Percentiles rank a stretch among this genome's conserved stretches.
phyloP scores from a whole-genome alignment of 768 basidiomycete species.

The Leccinum barrowsii region DNA sequence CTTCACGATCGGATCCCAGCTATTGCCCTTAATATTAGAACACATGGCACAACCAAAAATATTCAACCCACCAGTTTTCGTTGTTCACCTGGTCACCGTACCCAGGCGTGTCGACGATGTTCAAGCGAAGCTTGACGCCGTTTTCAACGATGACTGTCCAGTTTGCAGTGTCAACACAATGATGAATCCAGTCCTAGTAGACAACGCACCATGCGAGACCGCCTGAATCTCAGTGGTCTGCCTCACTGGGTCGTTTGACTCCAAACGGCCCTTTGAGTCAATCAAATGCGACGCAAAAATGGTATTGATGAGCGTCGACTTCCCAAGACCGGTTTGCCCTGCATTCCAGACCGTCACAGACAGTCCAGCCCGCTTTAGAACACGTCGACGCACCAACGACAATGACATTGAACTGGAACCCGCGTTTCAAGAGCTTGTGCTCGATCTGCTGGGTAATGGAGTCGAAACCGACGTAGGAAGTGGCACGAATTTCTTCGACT shows the following conservation, averaged over 20 bases:
- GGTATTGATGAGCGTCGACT: conserved; percentile 98
- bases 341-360: not conserved
- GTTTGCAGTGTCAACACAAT: conserved; percentile 8
- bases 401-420: conserved; percentile 99
- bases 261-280: conserved; percentile 92
- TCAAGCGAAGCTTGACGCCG: conserved; percentile 88
- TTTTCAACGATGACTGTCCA: conserved; percentile 89
- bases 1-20: conserved; percentile 99
- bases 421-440: conserved; percentile 97
- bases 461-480: conserved; percentile 97
- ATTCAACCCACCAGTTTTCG: conserved; percentile 78
- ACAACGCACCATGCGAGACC: conserved; percentile 79
- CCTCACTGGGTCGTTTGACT: conserved; percentile 83
- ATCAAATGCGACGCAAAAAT: conserved; percentile 98
- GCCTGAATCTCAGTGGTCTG: conserved; percentile 98
- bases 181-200: not conserved
- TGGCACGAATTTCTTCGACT: conserved; percentile 80
- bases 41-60: not conserved
- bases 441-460: conserved; percentile 97
- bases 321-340: conserved; percentile 98
- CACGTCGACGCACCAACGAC: conserved; percentile 71
- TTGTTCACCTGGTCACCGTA: conserved; percentile 99
- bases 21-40: conserved; percentile 28
- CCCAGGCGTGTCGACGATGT: conserved; percentile 98
- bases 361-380: not conserved